These are phyloP conservation scores for Pythium vanterpoolii DNA, from an alignment of 352 stramenopile genomes.

Conservation along the genomic window DNA sequence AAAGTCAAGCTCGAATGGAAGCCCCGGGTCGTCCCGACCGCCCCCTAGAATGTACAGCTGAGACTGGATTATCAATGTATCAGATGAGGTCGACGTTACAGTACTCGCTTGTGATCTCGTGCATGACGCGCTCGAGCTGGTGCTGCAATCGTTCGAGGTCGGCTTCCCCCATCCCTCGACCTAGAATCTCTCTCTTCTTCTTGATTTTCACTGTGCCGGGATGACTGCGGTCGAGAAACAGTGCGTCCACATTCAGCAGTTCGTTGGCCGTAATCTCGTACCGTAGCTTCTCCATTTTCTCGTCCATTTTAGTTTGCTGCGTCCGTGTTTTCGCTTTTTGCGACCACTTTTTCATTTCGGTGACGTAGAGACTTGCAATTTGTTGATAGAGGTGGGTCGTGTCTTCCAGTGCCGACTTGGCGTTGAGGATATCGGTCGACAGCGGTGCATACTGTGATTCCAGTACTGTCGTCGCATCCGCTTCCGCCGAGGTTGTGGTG, in stretches of 20 bases:
- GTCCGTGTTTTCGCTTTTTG: constrained; percentile 36
- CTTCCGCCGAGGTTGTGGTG: background rate
- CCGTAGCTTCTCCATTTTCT: constrained; percentile 37
- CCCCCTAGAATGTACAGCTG: constrained; percentile 5
- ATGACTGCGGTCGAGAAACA: constrained; percentile 34
- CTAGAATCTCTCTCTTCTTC: no score
- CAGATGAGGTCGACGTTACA: constrained; percentile 40
- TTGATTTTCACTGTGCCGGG: background rate
- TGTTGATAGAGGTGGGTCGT: constrained; percentile 27
- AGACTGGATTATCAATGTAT: background rate
- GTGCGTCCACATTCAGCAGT: constrained; percentile 38
- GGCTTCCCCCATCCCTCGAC: constrained; percentile 20
- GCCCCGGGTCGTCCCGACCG: constrained; percentile 24
- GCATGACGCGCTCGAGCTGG: constrained; percentile 48
- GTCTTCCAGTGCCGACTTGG: constrained; percentile 29
- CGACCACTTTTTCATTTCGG: constrained; percentile 41
- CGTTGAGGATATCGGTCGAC: constrained; percentile 25
- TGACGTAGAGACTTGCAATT: constrained; percentile 29
- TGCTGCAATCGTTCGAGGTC: constrained; percentile 36
- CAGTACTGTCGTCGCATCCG: background rate
- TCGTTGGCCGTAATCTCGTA: constrained; percentile 40
- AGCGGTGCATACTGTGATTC: constrained; percentile 10
- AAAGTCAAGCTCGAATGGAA: constrained; percentile 60
- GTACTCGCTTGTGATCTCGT: constrained; percentile 49
- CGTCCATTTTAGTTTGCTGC: constrained; percentile 42